Conservation (phyloP, 169 alveolate species). For the Plasmodium sp. region DNA sequence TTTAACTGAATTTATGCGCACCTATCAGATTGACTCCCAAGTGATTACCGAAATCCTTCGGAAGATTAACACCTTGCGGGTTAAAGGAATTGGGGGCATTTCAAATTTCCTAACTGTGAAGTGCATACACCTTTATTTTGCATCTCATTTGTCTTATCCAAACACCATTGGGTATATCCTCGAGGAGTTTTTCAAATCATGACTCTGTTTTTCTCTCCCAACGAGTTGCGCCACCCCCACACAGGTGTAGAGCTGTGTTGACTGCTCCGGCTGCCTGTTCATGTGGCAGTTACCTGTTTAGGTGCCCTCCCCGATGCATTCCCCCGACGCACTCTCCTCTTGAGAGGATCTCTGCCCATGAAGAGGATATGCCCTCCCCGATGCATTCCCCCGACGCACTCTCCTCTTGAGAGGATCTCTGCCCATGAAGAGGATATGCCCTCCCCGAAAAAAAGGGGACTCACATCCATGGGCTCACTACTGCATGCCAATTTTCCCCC, state of each 20-base stretch:
- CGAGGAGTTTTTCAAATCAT: slow-evolving; percentile 58
- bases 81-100: slow-evolving; percentile 83
- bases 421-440: too few relatives aligned
- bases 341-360: too few relatives aligned
- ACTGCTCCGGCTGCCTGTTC: too few relatives aligned
- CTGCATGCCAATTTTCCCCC: not conserved
- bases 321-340: too few relatives aligned
- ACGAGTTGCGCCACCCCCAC: not conserved
- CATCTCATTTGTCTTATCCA: slow-evolving; percentile 75
- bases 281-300: too few relatives aligned
- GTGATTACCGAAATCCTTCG: slow-evolving; percentile 63
- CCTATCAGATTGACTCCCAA: slow-evolving; percentile 6
- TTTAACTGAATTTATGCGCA: not conserved
- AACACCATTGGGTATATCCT: slow-evolving; percentile 59
- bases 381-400: too few relatives aligned
- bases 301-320: too few relatives aligned
- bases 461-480: too few relatives aligned
- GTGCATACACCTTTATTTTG: slow-evolving; percentile 83
- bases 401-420: too few relatives aligned
- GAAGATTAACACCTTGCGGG: slow-evolving; percentile 79
- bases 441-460: too few relatives aligned
- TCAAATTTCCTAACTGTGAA: slow-evolving; percentile 80
- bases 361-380: too few relatives aligned
- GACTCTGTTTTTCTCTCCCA: not conserved
- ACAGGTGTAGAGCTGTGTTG: not conserved